Evolutionary conservation across 2,329 filamentous ascomycete species (phyloP).

Genomic region (Berkeleyomyces basicola): DNA sequence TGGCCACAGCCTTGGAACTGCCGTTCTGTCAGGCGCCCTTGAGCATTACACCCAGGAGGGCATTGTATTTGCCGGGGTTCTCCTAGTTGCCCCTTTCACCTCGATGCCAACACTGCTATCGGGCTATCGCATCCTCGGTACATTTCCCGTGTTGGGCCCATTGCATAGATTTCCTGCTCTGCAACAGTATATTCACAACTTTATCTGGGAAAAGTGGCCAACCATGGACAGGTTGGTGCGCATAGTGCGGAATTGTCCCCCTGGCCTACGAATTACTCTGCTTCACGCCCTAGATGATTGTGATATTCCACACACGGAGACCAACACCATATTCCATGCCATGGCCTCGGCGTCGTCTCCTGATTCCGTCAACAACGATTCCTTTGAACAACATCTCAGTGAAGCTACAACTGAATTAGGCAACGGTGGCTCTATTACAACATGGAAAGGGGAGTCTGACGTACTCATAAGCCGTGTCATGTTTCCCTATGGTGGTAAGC

Average conservation of each 20-base stretch:
- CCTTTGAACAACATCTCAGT: conserved; percentile 30
- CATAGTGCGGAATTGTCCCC: conserved; percentile 34
- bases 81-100: conserved; percentile 68
- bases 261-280: conserved; percentile 47
- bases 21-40: conserved; percentile 57
- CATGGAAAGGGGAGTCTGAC: conserved; percentile 28
- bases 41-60: conserved; percentile 47
- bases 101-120: conserved; percentile 56
- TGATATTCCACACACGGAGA: conserved; percentile 64
- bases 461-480: conserved; percentile 37
- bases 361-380: conserved; percentile 21
- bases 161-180: conserved; percentile 27
- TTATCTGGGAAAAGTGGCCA: conserved; percentile 68
- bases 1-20: conserved; percentile 80
- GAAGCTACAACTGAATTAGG: conserved; percentile 27
- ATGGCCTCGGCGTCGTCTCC: conserved; percentile 35
- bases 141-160: conserved; percentile 64
- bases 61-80: conserved; percentile 58
- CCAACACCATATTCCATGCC: conserved; percentile 44
- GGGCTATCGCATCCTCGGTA: conserved; percentile 62
- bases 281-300: conserved; percentile 68
- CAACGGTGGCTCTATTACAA: conserved; percentile 31
- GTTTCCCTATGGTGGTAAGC: conserved; percentile 37
- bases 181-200: conserved; percentile 29
- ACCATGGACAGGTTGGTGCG: conserved; percentile 49